Evolutionary conservation across 805 yeast species (phyloP).

Genomic region (Lipomyces sp.): DNA sequence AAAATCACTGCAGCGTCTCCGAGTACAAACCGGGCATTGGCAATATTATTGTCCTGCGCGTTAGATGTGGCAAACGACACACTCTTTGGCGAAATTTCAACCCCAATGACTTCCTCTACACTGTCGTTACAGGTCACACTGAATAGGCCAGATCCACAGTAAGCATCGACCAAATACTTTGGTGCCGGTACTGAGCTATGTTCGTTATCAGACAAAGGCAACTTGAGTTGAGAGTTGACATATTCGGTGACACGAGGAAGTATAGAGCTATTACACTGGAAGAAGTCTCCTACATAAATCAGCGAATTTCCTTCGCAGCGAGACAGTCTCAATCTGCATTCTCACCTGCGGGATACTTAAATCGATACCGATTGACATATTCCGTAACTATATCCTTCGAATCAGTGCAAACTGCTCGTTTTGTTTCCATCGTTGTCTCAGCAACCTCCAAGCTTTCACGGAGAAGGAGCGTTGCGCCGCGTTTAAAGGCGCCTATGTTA

Average conservation of each 20-base stretch:
- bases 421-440: conserved; percentile 47
- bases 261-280: conserved; percentile 93
- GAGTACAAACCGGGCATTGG: conserved; percentile 80
- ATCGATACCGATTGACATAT: conserved; percentile 64
- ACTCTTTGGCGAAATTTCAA: conserved; percentile 89
- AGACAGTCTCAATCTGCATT: not conserved
- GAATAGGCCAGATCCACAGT: conserved; percentile 95
- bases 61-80: conserved; percentile 85
- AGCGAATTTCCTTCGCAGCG: not conserved
- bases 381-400: conserved; percentile 81
- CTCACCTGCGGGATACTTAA: conserved; percentile 85
- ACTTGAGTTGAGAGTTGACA: conserved; percentile 68
- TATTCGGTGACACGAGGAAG: conserved; percentile 80
- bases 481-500: conserved; percentile 57
- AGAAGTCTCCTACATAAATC: conserved; percentile 64
- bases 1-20: conserved; percentile 94
- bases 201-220: conserved; percentile 46
- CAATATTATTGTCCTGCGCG: conserved; percentile 73
- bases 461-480: conserved; percentile 84
- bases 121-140: conserved; percentile 81
- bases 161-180: conserved; percentile 85
- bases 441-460: conserved; percentile 59
- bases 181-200: conserved; percentile 43
- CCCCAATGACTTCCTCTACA: conserved; percentile 88
- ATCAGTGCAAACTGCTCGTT: conserved; percentile 78